Evolutionary conservation across 768 basidiomycete species (phyloP).

Genomic region (Tricholomella constricta): DNA sequence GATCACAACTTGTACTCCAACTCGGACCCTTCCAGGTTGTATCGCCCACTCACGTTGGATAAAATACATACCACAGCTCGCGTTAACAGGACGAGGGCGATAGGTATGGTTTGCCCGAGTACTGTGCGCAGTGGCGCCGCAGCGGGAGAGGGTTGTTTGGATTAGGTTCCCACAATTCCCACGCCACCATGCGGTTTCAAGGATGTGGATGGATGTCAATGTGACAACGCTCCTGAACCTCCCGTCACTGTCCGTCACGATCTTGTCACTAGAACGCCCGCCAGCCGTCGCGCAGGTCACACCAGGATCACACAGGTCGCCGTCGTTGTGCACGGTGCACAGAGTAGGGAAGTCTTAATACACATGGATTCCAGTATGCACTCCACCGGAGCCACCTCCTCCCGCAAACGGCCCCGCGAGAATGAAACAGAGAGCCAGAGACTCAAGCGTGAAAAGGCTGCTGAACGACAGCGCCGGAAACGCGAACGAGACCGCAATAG

Average conservation of each 20-base stretch:
- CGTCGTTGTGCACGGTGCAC: not conserved
- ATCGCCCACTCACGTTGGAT: no score
- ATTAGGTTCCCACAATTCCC: no score
- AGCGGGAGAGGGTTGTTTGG: no score
- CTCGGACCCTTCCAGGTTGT: no score
- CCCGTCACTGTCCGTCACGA: slow-evolving; percentile 52
- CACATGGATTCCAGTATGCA: slow-evolving; percentile 25
- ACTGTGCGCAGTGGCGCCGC: no score
- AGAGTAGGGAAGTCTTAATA: slow-evolving; percentile 4
- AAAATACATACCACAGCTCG: no score
- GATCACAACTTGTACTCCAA: no score
- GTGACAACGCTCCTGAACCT: slow-evolving; percentile 40
- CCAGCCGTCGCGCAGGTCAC: slow-evolving; percentile 44
- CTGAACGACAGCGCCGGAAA: slow-evolving; percentile 82
- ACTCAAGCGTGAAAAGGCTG: slow-evolving; percentile 83
- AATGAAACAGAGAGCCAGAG: slow-evolving; percentile 75
- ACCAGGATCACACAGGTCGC: slow-evolving; percentile 33
- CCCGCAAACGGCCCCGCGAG: slow-evolving; percentile 62
- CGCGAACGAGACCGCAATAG: slow-evolving; percentile 65
- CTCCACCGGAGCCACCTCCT: slow-evolving; percentile 25
- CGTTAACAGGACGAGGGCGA: no score
- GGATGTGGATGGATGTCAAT: slow-evolving; percentile 17
- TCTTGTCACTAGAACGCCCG: slow-evolving; percentile 45
- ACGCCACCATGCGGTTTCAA: slow-evolving; percentile 16
- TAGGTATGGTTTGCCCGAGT: no score